These are phyloP conservation scores for Pholiota conissans DNA, from an alignment of 768 basidiomycete species.

Conservation along the genomic window DNA sequence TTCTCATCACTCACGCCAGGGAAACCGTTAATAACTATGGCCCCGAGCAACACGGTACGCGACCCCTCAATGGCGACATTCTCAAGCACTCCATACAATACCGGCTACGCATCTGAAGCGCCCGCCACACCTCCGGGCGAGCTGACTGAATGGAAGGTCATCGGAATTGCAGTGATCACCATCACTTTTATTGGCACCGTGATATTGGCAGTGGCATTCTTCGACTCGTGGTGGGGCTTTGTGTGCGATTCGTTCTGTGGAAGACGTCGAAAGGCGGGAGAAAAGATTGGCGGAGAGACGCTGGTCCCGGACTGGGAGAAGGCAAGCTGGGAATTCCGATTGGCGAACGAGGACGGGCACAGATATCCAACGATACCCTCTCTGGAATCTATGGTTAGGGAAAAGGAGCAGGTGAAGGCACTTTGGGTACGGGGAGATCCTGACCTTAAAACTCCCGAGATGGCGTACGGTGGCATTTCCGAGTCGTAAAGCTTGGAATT, in stretches of 20 bases:
- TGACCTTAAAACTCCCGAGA: slow-evolving; percentile 14
- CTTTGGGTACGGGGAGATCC: neutral
- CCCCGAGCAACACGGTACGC: neutral
- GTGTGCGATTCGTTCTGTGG: slow-evolving; percentile 49
- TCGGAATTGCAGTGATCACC: slow-evolving; percentile 67
- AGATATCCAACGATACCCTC: slow-evolving; percentile 45
- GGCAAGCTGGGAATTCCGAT: slow-evolving; percentile 56
- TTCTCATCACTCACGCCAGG: neutral
- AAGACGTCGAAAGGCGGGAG: slow-evolving; percentile 22
- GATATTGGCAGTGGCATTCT: slow-evolving; percentile 62
- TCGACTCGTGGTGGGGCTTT: slow-evolving; percentile 72
- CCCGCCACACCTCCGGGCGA: slow-evolving; percentile 39
- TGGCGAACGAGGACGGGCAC: slow-evolving; percentile 47
- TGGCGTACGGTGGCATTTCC: slow-evolving; percentile 12
- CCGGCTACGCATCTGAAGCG: slow-evolving; percentile 14
- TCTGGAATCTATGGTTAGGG: slow-evolving; percentile 36
- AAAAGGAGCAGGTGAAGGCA: slow-evolving; percentile 13
- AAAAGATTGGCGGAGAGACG: slow-evolving; percentile 41
- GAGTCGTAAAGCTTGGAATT: too few species aligned
- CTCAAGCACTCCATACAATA: slow-evolving; percentile 5
- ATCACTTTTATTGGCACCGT: slow-evolving; percentile 56
- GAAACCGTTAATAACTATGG: neutral
- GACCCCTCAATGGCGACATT: slow-evolving; percentile 1
- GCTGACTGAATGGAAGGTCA: slow-evolving; percentile 63
- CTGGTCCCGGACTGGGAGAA: slow-evolving; percentile 67